Percentiles rank a stretch among this genome's conserved stretches.
These are phyloP conservation scores for Colletotrichum trifolii DNA, from an alignment of 2,329 filamentous ascomycete genomes.

Conservation along the genomic window DNA sequence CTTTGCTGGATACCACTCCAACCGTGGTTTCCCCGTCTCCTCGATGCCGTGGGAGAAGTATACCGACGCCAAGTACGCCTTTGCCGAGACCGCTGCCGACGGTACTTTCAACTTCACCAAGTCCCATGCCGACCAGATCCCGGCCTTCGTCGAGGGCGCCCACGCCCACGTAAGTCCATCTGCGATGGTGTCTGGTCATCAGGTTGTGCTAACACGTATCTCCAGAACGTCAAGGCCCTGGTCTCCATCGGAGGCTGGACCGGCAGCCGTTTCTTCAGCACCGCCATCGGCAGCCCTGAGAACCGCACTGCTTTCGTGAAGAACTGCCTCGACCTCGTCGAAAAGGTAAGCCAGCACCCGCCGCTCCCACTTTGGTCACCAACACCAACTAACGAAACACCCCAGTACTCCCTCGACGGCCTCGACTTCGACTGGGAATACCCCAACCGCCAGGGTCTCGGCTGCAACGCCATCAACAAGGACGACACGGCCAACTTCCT, in stretches of 20 bases:
- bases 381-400: not conserved
- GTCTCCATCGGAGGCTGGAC: constrained; percentile 33
- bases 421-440: constrained; percentile 41
- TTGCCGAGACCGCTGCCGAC: constrained; percentile 26
- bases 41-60: constrained; percentile 34
- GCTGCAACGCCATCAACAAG: constrained; percentile 32
- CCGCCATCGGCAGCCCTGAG: constrained; percentile 23
- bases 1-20: constrained; percentile 32
- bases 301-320: constrained; percentile 40
- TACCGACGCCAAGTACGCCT: constrained; percentile 33
- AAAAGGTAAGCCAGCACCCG: constrained; percentile 22
- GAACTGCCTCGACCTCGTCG: constrained; percentile 37
- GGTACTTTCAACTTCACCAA: constrained; percentile 26
- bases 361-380: not conserved
- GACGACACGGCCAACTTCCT: constrained; percentile 33
- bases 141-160: constrained; percentile 22
- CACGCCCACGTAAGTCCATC: constrained; percentile 6
- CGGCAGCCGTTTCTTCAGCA: constrained; percentile 32
- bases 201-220: not conserved
- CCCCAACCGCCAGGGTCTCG: constrained; percentile 35
- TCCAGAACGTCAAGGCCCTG: constrained; percentile 27
- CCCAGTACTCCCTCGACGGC: constrained; percentile 22
- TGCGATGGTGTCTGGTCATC: not conserved
- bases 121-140: constrained; percentile 28
- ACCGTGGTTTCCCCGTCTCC: constrained; percentile 19